These are phyloP conservation scores for Diospyros lotus DNA, from an alignment of 148 eudicot genomes.

Conservation along the genomic window DNA sequence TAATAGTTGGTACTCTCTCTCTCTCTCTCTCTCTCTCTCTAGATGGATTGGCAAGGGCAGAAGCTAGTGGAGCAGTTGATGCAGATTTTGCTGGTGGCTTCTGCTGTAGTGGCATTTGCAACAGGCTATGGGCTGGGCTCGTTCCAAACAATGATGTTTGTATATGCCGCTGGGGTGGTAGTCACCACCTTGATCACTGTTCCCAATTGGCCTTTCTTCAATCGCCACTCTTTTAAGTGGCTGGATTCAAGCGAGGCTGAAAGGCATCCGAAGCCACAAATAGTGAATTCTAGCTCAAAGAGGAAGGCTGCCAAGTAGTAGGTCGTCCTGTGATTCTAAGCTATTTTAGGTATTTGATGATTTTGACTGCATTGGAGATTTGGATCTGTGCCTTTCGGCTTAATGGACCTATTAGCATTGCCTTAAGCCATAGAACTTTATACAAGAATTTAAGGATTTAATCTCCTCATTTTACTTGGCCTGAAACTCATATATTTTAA, in stretches of 20 bases:
- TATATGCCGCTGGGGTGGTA: slow-evolving; percentile 71
- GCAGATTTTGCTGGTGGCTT: slow-evolving; percentile 60
- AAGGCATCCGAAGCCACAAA: slow-evolving; percentile 64
- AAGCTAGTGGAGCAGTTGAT: slow-evolving; percentile 79
- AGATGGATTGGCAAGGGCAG: slow-evolving; percentile 99
- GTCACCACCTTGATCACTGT: slow-evolving; percentile 59
- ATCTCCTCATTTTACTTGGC: not conserved
- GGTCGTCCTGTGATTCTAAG: slow-evolving; percentile 20
- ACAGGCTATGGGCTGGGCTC: slow-evolving; percentile 67
- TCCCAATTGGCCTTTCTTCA: slow-evolving; percentile 83
- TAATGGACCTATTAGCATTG: not conserved
- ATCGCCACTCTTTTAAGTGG: slow-evolving; percentile 80
- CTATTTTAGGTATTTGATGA: slow-evolving; percentile 12
- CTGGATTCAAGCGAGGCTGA: slow-evolving; percentile 64
- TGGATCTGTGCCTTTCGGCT: slow-evolving; percentile 39
- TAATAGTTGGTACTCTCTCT: not conserved
- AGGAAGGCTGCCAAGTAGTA: slow-evolving; percentile 46
- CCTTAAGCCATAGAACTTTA: not conserved
- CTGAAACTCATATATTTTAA: not conserved
- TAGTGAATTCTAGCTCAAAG: slow-evolving; percentile 24
- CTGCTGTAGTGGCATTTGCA: slow-evolving; percentile 49
- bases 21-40: slow-evolving; percentile 4
- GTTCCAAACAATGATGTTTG: slow-evolving; percentile 61
- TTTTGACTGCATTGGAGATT: not conserved
- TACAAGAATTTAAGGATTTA: not conserved